Conservation (phyloP, 192 early-diverging fungal genomes). For the Rhizophagus sp. region DNA sequence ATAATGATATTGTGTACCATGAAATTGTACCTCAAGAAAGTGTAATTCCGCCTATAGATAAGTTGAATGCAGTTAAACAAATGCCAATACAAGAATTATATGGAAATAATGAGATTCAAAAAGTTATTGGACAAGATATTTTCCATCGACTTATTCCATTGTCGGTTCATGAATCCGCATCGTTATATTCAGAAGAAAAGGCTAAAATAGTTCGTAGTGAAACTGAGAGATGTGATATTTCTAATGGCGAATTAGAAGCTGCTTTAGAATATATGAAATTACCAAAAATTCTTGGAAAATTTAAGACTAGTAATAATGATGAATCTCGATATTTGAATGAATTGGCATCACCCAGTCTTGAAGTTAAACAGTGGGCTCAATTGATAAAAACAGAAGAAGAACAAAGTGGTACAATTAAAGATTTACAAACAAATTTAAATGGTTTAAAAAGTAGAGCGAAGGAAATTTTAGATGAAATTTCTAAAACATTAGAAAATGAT, state of each 20-base stretch:
- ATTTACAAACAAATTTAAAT: constrained; percentile 64
- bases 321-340: constrained; percentile 49
- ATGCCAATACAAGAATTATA: constrained; percentile 74
- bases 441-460: constrained; percentile 63
- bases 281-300: constrained; percentile 71
- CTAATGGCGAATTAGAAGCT: constrained; percentile 82
- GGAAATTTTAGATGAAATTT: constrained; percentile 66
- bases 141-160: constrained; percentile 88
- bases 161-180: constrained; percentile 90
- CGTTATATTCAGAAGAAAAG: constrained; percentile 95
- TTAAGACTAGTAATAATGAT: constrained; percentile 55
- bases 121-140: constrained; percentile 89
- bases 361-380: constrained; percentile 64
- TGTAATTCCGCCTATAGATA: constrained; percentile 79
- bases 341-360: constrained; percentile 55
- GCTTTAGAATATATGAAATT: constrained; percentile 89
- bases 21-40: constrained; percentile 79
- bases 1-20: constrained; percentile 98
- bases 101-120: constrained; percentile 71
- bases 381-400: constrained; percentile 62
- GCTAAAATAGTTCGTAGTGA: constrained; percentile 87
- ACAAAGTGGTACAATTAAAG: constrained; percentile 47
- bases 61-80: constrained; percentile 80
- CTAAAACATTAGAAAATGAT: constrained; percentile 80
- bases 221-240: constrained; percentile 73